Evolutionary conservation across 2,329 filamentous ascomycete species (phyloP).

Genomic region (Tolypocladium sp.): DNA sequence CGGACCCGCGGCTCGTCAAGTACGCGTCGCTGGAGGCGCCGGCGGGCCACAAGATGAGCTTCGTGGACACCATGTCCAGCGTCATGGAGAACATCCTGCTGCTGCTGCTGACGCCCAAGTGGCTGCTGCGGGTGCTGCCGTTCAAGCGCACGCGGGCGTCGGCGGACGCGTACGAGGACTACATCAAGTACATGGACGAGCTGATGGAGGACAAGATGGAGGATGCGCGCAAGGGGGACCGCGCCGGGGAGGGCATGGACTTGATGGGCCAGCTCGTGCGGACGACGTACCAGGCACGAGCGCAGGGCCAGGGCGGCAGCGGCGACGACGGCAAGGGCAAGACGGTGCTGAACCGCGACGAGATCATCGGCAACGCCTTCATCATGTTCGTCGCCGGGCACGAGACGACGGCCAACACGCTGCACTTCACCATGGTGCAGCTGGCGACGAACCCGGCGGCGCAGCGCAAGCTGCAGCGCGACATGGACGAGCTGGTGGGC

Average conservation of each 20-base stretch:
- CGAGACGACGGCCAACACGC: constrained; percentile 68
- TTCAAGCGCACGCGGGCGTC: constrained; percentile 42
- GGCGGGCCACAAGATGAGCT: constrained; percentile 53
- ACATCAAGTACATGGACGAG: constrained; percentile 60
- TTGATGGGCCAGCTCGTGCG: constrained; percentile 37
- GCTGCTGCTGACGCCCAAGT: constrained; percentile 50
- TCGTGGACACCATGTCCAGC: constrained; percentile 51
- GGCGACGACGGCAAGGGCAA: constrained; percentile 8
- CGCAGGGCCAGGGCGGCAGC: constrained; percentile 3
- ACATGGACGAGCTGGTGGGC: constrained; percentile 58
- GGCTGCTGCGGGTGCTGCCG: constrained; percentile 44
- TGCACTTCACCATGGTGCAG: constrained; percentile 62
- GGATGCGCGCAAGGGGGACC: constrained; percentile 24
- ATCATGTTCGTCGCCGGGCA: constrained; percentile 65
- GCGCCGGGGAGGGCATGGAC: constrained; percentile 38
- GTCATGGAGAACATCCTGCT: constrained; percentile 56
- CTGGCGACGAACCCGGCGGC: constrained; percentile 56
- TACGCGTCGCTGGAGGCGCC: constrained; percentile 36
- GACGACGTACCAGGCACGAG: not conserved
- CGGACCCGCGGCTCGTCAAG: constrained; percentile 36
- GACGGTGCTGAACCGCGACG: constrained; percentile 42
- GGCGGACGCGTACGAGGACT: constrained; percentile 49
- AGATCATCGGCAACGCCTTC: constrained; percentile 66
- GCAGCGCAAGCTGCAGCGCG: constrained; percentile 58
- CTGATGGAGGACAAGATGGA: constrained; percentile 53